Conservation (phyloP, 2,329 filamentous ascomycete genomes). For the Colletotrichum sp. region DNA sequence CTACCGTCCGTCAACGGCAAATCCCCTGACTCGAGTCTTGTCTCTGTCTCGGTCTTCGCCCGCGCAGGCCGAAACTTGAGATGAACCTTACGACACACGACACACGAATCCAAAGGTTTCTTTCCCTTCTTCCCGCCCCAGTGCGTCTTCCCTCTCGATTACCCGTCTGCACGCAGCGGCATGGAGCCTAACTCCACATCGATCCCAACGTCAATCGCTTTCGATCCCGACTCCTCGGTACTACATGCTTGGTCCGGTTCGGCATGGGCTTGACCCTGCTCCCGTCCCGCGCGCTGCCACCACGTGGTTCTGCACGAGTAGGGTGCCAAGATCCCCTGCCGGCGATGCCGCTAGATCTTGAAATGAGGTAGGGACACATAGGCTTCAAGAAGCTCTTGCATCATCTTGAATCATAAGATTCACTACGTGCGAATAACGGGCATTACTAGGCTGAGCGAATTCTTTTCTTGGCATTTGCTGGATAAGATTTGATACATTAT, state of each 20-base stretch:
- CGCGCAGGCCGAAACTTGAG: background rate
- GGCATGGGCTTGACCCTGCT: background rate
- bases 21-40: constrained; percentile 1
- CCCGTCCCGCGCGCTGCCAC: background rate
- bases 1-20: background rate
- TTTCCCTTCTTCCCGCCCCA: background rate
- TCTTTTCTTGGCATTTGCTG: background rate
- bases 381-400: background rate
- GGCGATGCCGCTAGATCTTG: background rate
- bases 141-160: background rate
- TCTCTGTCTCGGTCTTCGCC: background rate
- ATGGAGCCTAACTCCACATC: background rate
- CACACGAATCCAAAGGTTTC: background rate
- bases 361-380: background rate
- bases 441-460: background rate
- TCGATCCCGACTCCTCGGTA: background rate
- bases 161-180: background rate
- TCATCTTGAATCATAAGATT: background rate
- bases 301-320: background rate
- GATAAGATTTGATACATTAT: background rate
- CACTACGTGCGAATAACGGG: background rate
- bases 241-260: background rate
- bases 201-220: background rate
- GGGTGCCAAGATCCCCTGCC: background rate
- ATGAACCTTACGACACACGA: constrained; percentile 8